Conservation (phyloP, 2,329 filamentous ascomycete genomes). For the Xylariaceae sp. region DNA sequence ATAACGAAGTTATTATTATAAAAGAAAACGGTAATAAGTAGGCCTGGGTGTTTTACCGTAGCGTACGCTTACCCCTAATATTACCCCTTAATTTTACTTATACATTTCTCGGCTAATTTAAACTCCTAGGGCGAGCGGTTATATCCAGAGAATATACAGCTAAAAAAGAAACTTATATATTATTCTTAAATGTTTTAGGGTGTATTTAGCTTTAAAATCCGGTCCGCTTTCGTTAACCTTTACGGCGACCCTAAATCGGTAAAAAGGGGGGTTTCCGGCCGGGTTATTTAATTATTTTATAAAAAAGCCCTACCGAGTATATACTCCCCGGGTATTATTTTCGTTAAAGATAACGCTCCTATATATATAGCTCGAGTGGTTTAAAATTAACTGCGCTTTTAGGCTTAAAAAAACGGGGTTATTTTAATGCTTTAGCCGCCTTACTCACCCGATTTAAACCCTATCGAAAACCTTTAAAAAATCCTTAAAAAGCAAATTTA, state of each 20-base stretch:
- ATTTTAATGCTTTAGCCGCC: neutral
- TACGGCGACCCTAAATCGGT: neutral
- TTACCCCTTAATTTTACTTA: neutral
- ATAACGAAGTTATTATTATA: neutral
- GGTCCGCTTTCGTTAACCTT: neutral
- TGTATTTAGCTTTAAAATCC: neutral
- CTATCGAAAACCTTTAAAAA: neutral
- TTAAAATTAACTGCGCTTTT: neutral
- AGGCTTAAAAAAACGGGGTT: neutral
- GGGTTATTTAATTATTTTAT: neutral
- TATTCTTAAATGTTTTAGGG: neutral
- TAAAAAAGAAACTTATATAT: neutral
- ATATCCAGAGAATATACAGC: neutral
- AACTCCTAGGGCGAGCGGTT: neutral
- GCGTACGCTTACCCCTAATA: neutral
- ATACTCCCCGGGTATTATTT: neutral
- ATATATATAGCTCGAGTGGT: neutral
- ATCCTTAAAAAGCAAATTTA: neutral
- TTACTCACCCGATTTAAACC: neutral
- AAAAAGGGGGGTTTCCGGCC: neutral
- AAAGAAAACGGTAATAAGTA: neutral
- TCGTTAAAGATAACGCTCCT: no score
- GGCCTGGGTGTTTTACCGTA: neutral
- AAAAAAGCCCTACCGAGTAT: neutral
- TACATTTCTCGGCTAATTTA: neutral